phyloP scores from a whole-genome alignment of 306 rosid genomes.

The Morella rubra region DNA sequence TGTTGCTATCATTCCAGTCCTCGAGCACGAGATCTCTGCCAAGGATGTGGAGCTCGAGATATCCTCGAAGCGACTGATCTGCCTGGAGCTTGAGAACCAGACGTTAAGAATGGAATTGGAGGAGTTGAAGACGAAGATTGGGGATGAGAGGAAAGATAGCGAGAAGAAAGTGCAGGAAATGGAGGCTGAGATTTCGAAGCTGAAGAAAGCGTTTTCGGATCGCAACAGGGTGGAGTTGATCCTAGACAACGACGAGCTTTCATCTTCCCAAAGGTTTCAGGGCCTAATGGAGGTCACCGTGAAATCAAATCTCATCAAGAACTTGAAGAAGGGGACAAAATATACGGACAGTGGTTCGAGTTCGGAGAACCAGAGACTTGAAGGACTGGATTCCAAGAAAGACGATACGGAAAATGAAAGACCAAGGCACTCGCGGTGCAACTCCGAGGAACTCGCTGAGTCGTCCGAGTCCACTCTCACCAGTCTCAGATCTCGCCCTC shows the following conservation, averaged over 20 bases:
- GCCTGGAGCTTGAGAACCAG: conserved; percentile 56
- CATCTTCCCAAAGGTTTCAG: conserved; percentile 68
- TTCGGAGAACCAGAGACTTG: conserved; percentile 44
- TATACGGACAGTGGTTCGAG: conserved; percentile 26
- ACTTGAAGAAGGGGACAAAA: conserved; percentile 49
- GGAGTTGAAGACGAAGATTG: conserved; percentile 34
- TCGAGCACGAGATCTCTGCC: conserved; percentile 61
- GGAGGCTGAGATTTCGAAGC: conserved; percentile 62
- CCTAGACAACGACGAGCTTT: conserved; percentile 44
- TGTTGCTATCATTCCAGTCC: conserved; percentile 70
- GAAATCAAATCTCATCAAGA: conserved; percentile 57
- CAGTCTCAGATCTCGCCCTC: conserved; percentile 62
- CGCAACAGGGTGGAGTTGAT: conserved; percentile 31
- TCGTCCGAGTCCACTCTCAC: conserved; percentile 49
- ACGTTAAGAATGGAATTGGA: conserved; percentile 42
- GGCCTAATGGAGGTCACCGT: conserved; percentile 53
- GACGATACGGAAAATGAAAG: conserved; percentile 52
- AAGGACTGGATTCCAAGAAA: conserved; percentile 51
- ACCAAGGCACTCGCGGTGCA: conserved; percentile 57
- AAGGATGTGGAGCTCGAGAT: conserved; percentile 57
- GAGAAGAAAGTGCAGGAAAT: conserved; percentile 43
- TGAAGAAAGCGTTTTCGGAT: conserved; percentile 57
- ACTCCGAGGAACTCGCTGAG: conserved; percentile 85
- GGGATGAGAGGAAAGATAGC: conserved; percentile 45
- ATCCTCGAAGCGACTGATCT: conserved; percentile 39